Base-by-base conservation (phyloP, 257 asterid genomes). In the Solanum sejunctum region DNA sequence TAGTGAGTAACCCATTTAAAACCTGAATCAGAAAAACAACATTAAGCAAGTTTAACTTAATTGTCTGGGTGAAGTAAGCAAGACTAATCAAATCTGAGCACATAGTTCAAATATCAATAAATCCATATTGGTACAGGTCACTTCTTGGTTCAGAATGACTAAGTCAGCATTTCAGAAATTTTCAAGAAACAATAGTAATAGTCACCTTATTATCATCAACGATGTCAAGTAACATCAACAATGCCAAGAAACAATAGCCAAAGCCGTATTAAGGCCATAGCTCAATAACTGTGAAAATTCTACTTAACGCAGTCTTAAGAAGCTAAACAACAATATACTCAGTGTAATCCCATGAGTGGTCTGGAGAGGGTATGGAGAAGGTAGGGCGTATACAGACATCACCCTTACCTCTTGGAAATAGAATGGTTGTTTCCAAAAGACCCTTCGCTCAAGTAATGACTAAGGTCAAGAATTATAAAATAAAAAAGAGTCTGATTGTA, bases 1-100 rank as follows among this genome's bases (percentile, higher is more conserved):
- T 91, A 87, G 98, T 92, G 86, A 96, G 99, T 85, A 96, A 90
- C 85, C 99, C 99, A 9, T 96, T 96, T 89, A 96, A 89, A 86
- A 96, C 99, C 99, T 96, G 95, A 90, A 91, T 21, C 64, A 78
- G 7, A 52, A 78, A 54, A 78, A 28, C 60, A 52, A 54, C 23
- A 55, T 70, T 52, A 78, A 78, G 83, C 45, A 78, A 78, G 83
- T 52, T 78, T 28, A 28, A 78, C 47, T 51, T 77, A 15, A 13
- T 51, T 78, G 18, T 16, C 66, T 28, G n/a, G 18, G 21, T 23
- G 18, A 72, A 52, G 28, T 28, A 26, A 51, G 47, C 41, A 26
- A 52, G 43, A 26, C 17, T 52, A 78, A 52, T 2, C 3, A 52
- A 78, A 41, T 78, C 83, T 23, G 61, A 77, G 61, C 15, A 75